Evolutionary conservation across 768 basidiomycete species (phyloP).

Genomic region (Macrocybe gigantea): DNA sequence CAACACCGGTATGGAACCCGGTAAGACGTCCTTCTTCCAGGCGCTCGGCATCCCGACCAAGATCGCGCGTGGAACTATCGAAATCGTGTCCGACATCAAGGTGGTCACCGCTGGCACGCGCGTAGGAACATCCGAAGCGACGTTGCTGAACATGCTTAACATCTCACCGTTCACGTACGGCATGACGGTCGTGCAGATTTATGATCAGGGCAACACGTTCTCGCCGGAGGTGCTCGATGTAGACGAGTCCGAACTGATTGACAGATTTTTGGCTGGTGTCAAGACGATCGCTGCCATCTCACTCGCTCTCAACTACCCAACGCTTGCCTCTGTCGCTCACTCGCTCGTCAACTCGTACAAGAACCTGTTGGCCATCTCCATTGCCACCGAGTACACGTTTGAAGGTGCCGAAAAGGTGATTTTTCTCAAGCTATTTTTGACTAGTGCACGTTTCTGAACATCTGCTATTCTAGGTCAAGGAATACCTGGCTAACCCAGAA

Average conservation of each 20-base stretch:
- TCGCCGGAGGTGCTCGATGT: constrained; percentile 87
- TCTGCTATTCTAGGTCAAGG: constrained; percentile 66
- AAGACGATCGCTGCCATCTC: constrained; percentile 96
- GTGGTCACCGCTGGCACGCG: constrained; percentile 89
- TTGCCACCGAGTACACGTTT: constrained; percentile 92
- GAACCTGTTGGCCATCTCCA: constrained; percentile 87
- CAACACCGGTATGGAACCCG: constrained; percentile 99
- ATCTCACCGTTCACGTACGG: constrained; percentile 99
- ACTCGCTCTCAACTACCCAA: constrained; percentile 93
- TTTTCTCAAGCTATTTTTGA: constrained; percentile 2
- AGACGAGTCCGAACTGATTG: constrained; percentile 85
- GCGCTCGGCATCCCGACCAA: constrained; percentile 99
- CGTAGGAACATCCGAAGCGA: constrained; percentile 96
- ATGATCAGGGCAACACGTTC: constrained; percentile 91
- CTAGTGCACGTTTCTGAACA: constrained; percentile 9
- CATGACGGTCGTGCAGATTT: constrained; percentile 97
- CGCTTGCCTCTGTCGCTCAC: constrained; percentile 89
- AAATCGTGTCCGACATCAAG: constrained; percentile 96
- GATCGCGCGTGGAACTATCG: constrained; percentile 99
- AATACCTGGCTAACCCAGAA: constrained; percentile 95
- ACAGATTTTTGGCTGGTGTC: constrained; percentile 89
- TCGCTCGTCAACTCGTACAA: constrained; percentile 99
- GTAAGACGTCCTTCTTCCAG: constrained; percentile 99
- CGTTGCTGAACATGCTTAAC: constrained; percentile 98
- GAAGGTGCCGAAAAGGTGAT: constrained; percentile 89